A percentile compares a stretch with the other conserved stretches of the same genome.
phyloP scores from a whole-genome alignment of 371 early-diverging fungal genomes.

The Nematocida major region DNA sequence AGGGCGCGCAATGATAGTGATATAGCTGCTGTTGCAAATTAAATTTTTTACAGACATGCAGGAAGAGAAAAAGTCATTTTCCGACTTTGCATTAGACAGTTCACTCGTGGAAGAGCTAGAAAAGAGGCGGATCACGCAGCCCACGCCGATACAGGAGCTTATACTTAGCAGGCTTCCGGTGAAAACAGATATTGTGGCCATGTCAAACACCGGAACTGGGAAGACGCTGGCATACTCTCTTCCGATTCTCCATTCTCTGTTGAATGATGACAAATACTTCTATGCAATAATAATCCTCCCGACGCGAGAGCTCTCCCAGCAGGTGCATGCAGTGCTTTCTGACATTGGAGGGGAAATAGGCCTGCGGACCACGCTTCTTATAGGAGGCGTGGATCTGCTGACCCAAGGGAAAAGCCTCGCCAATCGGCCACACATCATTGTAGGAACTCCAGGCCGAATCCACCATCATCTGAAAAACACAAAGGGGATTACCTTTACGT shows the following conservation, averaged over 20 bases:
- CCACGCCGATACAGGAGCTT: conserved; percentile 76
- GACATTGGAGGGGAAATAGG: conserved; percentile 80
- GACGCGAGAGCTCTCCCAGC: conserved; percentile 86
- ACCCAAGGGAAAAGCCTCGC: conserved; percentile 79
- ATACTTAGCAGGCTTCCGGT: conserved; percentile 81
- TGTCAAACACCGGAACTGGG: conserved; percentile 94
- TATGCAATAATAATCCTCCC: conserved; percentile 78
- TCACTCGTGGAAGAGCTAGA: neutral
- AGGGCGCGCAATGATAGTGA: no score
- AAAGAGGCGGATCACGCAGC: conserved; percentile 54
- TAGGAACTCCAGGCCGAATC: conserved; percentile 92
- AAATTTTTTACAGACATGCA: neutral
- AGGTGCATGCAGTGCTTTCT: conserved; percentile 82
- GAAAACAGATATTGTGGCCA: conserved; percentile 83
- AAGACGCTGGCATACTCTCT: conserved; percentile 92
- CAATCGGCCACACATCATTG: conserved; percentile 84
- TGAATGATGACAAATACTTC: conserved; percentile 62
- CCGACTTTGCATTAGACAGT: neutral
- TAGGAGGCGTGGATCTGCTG: conserved; percentile 84
- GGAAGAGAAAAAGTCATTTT: neutral
- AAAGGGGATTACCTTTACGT: conserved; percentile 71
- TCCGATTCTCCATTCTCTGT: conserved; percentile 77
- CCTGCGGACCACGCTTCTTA: conserved; percentile 75
- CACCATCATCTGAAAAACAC: conserved; percentile 82
- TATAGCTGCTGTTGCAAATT: no score